A percentile compares a stretch with the other conserved stretches of the same genome.
Evolutionary conservation across 441 rosid species (phyloP).

Genomic region (Eutrema salsugineum): DNA sequence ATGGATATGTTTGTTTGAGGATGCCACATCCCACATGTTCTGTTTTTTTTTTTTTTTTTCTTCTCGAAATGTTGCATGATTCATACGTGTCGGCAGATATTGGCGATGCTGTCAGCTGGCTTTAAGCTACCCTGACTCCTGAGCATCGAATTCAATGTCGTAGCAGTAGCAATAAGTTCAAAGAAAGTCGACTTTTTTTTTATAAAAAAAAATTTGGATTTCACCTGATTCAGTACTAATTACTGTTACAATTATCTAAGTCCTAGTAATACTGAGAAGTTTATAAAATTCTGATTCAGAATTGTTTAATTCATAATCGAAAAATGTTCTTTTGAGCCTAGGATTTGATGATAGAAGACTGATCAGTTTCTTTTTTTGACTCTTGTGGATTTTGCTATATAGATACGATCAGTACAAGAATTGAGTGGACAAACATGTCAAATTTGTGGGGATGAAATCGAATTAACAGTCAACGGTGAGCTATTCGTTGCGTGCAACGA

Average conservation of each 20-base stretch:
- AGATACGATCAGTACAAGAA: slow-evolving; percentile 69
- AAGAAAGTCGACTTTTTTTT: neutral
- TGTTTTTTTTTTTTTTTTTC: neutral
- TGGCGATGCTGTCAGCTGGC: neutral
- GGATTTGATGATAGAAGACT: neutral
- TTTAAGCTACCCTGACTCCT: slow-evolving; percentile 5
- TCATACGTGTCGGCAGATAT: slow-evolving; percentile 25
- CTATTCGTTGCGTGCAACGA: slow-evolving; percentile 84
- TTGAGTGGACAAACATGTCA: slow-evolving; percentile 66
- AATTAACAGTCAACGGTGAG: slow-evolving; percentile 56
- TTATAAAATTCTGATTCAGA: neutral
- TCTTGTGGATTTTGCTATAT: slow-evolving; percentile 17
- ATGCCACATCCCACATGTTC: neutral
- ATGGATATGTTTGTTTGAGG: no score
- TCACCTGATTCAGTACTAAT: neutral
- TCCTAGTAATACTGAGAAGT: neutral
- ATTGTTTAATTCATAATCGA: neutral
- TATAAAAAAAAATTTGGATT: no score
- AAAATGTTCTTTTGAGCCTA: neutral
- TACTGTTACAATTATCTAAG: neutral
- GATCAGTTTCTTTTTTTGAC: neutral
- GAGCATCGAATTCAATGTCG: neutral
- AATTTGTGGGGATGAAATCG: slow-evolving; percentile 59
- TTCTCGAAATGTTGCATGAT: slow-evolving; percentile 14
- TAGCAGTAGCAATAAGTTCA: neutral